A percentile compares a stretch with the other conserved stretches of the same genome.
Conservation (phyloP, 2,329 filamentous ascomycete genomes). For the Microcyclospora pomicola region DNA sequence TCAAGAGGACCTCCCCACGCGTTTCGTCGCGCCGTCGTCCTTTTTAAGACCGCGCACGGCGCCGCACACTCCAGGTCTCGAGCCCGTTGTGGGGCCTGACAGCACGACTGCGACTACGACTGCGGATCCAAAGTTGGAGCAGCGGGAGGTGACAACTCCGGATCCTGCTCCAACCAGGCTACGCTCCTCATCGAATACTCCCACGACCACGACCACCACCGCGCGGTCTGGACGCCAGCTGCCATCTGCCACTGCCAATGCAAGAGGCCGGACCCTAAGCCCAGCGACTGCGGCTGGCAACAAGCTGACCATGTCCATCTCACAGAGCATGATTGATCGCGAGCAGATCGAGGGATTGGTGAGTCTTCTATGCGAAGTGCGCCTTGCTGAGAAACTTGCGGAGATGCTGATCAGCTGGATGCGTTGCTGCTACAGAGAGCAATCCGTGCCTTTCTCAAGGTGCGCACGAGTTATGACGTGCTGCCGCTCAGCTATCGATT, state of each 20-base stretch:
- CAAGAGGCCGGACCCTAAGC: no score
- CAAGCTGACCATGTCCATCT: conserved; percentile 10
- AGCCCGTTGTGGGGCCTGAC: neutral
- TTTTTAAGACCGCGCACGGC: conserved; percentile 18
- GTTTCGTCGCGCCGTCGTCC: conserved; percentile 18
- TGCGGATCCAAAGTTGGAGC: no score
- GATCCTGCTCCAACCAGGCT: no score
- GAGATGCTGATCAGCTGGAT: conserved; percentile 1
- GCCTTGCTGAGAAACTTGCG: neutral
- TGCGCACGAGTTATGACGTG: conserved; percentile 95
- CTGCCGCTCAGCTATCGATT: conserved; percentile 90
- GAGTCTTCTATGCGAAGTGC: conserved; percentile 26
- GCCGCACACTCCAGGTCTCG: neutral
- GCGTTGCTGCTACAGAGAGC: conserved; percentile 48
- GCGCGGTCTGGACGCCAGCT: no score
- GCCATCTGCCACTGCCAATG: no score
- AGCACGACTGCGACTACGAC: neutral
- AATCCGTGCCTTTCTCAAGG: conserved; percentile 89
- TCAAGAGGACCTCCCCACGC: no score
- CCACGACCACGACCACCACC: no score
- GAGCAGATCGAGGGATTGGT: conserved; percentile 70
- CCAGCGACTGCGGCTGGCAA: neutral
- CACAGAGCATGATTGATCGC: conserved; percentile 32
- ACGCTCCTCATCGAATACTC: no score
- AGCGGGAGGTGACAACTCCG: no score